Percentiles rank a stretch among this genome's conserved stretches.
These are phyloP conservation scores for Rhodomyrtus tomentosa DNA, from an alignment of 345 rosid species.

Conservation along the genomic window DNA sequence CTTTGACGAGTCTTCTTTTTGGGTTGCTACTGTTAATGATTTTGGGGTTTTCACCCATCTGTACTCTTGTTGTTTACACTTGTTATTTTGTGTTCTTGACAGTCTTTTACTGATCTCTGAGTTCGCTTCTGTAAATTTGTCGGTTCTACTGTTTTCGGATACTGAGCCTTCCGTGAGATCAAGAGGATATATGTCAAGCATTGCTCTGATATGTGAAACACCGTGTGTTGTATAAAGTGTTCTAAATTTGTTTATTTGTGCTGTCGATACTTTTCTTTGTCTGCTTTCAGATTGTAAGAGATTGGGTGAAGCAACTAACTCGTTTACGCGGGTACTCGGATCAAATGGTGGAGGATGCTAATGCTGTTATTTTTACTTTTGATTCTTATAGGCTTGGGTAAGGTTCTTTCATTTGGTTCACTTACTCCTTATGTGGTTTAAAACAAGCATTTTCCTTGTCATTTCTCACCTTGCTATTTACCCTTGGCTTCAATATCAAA, in stretches of 20 bases:
- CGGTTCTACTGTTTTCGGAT: background rate
- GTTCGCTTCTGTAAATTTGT: background rate
- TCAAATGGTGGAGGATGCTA: constrained; percentile 91
- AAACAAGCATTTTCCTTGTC: background rate
- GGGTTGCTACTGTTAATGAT: background rate
- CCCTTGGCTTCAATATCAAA: background rate
- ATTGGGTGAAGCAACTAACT: constrained; percentile 73
- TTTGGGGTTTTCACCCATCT: background rate
- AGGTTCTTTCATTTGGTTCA: constrained; percentile 1
- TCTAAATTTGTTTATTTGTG: background rate
- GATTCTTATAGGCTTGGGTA: constrained; percentile 90
- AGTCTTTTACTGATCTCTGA: background rate
- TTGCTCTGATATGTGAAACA: background rate
- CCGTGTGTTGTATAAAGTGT: background rate
- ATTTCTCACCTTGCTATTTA: background rate
- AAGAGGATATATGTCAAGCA: background rate
- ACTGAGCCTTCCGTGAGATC: background rate
- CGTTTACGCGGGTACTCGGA: constrained; percentile 59
- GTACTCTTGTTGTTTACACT: background rate
- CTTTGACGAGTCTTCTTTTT: background rate
- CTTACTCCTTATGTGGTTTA: background rate
- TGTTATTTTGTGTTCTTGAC: background rate
- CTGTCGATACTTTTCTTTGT: too few relatives aligned
- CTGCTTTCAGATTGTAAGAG: constrained; percentile 43
- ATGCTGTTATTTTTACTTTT: constrained; percentile 81